Conservation (phyloP, 345 rosid species). For the Melastoma malabathricum region DNA sequence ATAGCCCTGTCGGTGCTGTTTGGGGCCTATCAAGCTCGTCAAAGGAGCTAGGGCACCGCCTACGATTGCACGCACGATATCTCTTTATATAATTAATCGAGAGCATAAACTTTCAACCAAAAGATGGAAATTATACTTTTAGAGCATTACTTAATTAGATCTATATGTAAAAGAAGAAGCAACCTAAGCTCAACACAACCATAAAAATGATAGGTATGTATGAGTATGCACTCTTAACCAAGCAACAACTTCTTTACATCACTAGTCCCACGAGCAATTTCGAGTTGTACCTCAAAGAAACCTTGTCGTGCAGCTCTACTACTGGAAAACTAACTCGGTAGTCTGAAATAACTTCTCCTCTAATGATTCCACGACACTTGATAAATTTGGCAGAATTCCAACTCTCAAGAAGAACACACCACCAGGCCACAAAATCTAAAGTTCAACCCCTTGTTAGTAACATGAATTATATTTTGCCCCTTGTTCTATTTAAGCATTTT, state of each 20-base stretch:
- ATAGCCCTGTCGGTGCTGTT: conserved; percentile 86
- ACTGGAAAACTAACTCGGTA: conserved; percentile 38
- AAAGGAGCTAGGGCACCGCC: conserved; percentile 86
- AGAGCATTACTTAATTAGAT: neutral
- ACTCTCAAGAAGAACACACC: conserved; percentile 66
- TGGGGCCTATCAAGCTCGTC: conserved; percentile 79
- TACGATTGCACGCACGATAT: conserved; percentile 5
- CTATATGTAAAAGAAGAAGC: too few species aligned
- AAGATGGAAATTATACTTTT: neutral
- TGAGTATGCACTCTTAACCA: conserved; percentile 30
- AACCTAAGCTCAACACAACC: too few species aligned
- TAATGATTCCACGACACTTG: conserved; percentile 18
- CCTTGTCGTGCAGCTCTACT: conserved; percentile 35
- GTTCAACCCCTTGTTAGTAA: neutral
- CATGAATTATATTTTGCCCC: neutral
- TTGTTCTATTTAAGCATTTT: conserved; percentile 1
- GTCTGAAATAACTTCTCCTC: conserved; percentile 24
- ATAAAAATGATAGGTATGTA: too few species aligned
- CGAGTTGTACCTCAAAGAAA: conserved; percentile 71
- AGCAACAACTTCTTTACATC: conserved; percentile 72
- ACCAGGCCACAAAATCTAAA: conserved; percentile 82
- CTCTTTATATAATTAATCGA: too few species aligned
- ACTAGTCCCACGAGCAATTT: conserved; percentile 79
- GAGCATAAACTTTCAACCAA: neutral
- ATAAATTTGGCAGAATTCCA: conserved; percentile 17